Evolutionary conservation across 2,329 filamentous ascomycete genomes (phyloP), one percentile per base, ranked within the genome.

Genomic region (Neofusicoccum parvum): DNA sequence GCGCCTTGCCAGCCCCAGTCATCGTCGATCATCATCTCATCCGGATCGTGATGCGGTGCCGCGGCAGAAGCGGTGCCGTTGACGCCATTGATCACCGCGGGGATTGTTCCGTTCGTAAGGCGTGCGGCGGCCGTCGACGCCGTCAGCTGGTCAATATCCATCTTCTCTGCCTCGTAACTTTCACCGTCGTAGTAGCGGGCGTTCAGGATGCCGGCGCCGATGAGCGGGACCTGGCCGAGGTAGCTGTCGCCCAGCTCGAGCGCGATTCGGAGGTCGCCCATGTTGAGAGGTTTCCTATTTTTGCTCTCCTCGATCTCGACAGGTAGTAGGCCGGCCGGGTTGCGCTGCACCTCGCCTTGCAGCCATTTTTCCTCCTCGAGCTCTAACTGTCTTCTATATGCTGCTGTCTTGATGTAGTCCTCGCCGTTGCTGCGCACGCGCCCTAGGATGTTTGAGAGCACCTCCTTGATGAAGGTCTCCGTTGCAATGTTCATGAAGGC

Each of bases 241-340:
- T 91, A 89, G 32, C 86, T 87, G 63, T 95, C 91, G 12, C 90
- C 88, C 69, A 97, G 85, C 66, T 91, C 87, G 15, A 96, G 77
- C 0, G 92, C 88, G 3, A 97, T 81, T 43, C 90, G 86, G 54
- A 97, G 78, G 75, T 97, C 94, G 17, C 89, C 87, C 80, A 94
- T 90, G 14, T 88, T 88, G 1, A 97, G 79, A 0, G 91, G 87
- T 5, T 88, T 86, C 45, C 92, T 84, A 70, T 90, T 87, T 64
- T 87, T 87, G 15, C 90, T 89, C 62, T 90, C 89, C 74, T 91
- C 92, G 3, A 91, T 87, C 77, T 97, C 93, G 41, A 93, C 81
- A 0, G 94, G 94, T 5, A 97, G 80, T 34, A 96, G 79, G 1
- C 93, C 93, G 54, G 86, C 89, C 67, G 90, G 89, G 66, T 93